Conservation (phyloP, 768 basidiomycete species). For the Mycena galopus region DNA sequence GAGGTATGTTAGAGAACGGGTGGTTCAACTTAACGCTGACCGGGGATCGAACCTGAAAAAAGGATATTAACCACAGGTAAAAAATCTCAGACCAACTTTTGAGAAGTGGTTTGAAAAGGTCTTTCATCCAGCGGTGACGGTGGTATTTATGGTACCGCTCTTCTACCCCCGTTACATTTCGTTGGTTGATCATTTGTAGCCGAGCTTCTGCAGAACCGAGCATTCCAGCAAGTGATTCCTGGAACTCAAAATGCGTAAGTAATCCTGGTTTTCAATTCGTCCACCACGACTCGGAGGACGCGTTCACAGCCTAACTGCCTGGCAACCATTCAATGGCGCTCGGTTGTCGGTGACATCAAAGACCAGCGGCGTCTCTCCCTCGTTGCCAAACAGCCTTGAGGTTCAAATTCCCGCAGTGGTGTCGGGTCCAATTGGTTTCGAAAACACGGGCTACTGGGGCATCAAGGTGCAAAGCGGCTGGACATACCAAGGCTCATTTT, state of each 20-base stretch:
- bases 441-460: slow-evolving; percentile 68
- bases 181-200: slow-evolving; percentile 30
- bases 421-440: slow-evolving; percentile 57
- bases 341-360: slow-evolving; percentile 55
- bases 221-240: slow-evolving; percentile 69
- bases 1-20: slow-evolving; percentile 42
- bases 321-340: slow-evolving; percentile 58
- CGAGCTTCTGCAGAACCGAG: slow-evolving; percentile 66
- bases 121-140: slow-evolving; percentile 49
- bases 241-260: slow-evolving; percentile 55
- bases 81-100: no score
- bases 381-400: slow-evolving; percentile 69
- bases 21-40: not conserved
- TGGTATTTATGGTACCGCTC: slow-evolving; percentile 51
- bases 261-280: not conserved
- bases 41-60: not conserved
- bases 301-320: slow-evolving; percentile 51
- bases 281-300: not conserved
- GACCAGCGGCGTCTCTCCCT: slow-evolving; percentile 59
- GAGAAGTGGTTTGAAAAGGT: not conserved
- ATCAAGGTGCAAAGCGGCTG: slow-evolving; percentile 67
- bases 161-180: not conserved
- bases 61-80: slow-evolving; percentile 52
- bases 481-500: slow-evolving; percentile 70
- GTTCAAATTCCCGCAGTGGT: slow-evolving; percentile 56